A percentile compares a stretch with the other conserved stretches of the same genome.
Conservation (phyloP, 106 monocot species). For the Cymbidium sinense region DNA sequence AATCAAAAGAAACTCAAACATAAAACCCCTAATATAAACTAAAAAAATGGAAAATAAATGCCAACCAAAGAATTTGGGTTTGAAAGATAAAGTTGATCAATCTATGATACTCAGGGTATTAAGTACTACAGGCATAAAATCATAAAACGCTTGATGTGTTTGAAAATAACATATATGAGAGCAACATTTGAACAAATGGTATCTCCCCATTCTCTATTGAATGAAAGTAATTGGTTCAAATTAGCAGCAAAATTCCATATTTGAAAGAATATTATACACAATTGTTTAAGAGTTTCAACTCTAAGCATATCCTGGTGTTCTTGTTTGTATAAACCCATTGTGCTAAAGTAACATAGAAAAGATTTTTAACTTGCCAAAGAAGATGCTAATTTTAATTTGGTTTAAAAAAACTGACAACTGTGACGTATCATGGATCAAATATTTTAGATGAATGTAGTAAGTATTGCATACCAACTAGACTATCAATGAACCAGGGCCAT, state of each 20-base stretch:
- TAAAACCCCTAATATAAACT: background rate
- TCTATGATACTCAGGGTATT: background rate
- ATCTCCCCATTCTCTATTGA: background rate
- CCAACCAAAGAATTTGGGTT: background rate
- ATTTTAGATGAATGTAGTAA: background rate
- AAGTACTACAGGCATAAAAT: no score
- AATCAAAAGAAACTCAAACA: background rate
- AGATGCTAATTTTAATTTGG: background rate
- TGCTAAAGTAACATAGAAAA: background rate
- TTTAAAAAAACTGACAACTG: background rate
- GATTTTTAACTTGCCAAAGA: background rate
- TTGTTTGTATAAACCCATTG: background rate
- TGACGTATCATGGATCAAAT: background rate
- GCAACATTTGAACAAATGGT: background rate
- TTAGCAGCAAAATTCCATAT: background rate
- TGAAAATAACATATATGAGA: background rate
- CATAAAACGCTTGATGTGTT: background rate
- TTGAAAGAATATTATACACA: background rate
- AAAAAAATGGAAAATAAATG: conserved; percentile 1
- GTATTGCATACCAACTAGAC: background rate
- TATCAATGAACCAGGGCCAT: background rate
- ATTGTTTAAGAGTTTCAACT: background rate
- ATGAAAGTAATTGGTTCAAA: background rate
- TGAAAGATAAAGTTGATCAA: background rate
- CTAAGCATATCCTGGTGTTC: background rate